A percentile compares a stretch with the other conserved stretches of the same genome.
phyloP scores from a whole-genome alignment of 1,139 yeast species.

The Sugiyamaella pinicola region DNA sequence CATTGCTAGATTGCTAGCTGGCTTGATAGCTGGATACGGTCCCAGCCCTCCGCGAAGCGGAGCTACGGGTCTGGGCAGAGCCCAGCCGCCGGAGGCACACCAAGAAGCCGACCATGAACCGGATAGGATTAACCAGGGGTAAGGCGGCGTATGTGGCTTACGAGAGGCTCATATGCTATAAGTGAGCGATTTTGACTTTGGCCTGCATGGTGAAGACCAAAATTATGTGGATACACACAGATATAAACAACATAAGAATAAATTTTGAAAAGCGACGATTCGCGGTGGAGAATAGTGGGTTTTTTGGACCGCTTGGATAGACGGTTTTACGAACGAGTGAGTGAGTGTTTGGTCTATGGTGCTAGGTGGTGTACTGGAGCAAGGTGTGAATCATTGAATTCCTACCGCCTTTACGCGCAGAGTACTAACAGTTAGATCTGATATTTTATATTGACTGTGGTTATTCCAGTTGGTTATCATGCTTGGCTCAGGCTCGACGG shows the following conservation, averaged over 20 bases:
- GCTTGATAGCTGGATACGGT: no score
- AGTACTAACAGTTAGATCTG: no score
- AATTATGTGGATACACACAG: no score
- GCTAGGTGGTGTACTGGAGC: no score
- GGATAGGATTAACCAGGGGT: background rate
- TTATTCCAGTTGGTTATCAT: background rate
- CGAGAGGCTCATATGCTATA: no score
- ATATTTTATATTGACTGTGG: no score
- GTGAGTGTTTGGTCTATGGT: no score
- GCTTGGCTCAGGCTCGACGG: conserved; percentile 10
- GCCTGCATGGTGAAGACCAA: background rate
- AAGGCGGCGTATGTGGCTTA: background rate
- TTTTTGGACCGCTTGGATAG: background rate
- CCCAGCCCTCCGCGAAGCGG: background rate
- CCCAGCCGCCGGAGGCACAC: no score
- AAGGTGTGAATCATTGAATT: no score
- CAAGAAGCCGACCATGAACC: background rate
- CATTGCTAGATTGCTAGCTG: no score
- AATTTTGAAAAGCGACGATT: background rate
- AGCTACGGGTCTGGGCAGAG: background rate
- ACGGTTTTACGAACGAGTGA: no score
- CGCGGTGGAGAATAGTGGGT: background rate
- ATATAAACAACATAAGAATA: background rate
- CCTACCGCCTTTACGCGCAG: no score
- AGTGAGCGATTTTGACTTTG: background rate